Conservation (phyloP, 345 rosid genomes). For the Limnanthes douglasii region DNA sequence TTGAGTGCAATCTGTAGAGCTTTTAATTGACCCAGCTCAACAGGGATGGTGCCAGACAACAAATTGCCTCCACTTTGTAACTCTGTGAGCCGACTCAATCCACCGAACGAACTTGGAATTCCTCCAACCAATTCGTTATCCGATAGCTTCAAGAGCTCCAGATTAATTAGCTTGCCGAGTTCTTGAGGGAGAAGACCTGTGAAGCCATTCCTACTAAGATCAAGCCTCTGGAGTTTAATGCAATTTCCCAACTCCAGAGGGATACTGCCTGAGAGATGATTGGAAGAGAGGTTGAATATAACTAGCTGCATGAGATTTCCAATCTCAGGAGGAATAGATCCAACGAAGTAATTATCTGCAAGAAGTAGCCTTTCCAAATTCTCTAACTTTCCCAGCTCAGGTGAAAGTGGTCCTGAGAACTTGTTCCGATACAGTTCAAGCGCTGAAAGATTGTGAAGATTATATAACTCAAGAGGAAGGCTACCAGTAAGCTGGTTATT, state of each 20-base stretch:
- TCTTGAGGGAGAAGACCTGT: conserved; percentile 34
- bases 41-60: conserved; percentile 48
- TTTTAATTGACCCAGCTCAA: conserved; percentile 41
- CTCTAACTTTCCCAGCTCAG: conserved; percentile 34
- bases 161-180: conserved; percentile 53
- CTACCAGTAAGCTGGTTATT: conserved; percentile 51
- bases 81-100: conserved; percentile 51
- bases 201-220: conserved; percentile 63
- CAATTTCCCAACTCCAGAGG: conserved; percentile 52
- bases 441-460: conserved; percentile 53
- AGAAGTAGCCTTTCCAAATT: conserved; percentile 57
- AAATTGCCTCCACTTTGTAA: conserved; percentile 75
- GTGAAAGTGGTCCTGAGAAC: conserved; percentile 51
- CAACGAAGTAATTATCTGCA: conserved; percentile 45
- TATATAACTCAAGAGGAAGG: conserved; percentile 49
- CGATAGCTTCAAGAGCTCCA: conserved; percentile 65
- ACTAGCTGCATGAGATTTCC: conserved; percentile 51
- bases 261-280: conserved; percentile 47
- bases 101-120: conserved; percentile 48
- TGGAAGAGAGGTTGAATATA: conserved; percentile 59
- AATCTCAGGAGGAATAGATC: conserved; percentile 45
- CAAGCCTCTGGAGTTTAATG: conserved; percentile 64
- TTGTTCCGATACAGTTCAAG: conserved; percentile 56
- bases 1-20: conserved; percentile 77
- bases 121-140: conserved; percentile 44